Percentiles rank a stretch among this genome's conserved stretches.
phyloP scores from a whole-genome alignment of 139 green algal species.

The Asterochloris erici region DNA sequence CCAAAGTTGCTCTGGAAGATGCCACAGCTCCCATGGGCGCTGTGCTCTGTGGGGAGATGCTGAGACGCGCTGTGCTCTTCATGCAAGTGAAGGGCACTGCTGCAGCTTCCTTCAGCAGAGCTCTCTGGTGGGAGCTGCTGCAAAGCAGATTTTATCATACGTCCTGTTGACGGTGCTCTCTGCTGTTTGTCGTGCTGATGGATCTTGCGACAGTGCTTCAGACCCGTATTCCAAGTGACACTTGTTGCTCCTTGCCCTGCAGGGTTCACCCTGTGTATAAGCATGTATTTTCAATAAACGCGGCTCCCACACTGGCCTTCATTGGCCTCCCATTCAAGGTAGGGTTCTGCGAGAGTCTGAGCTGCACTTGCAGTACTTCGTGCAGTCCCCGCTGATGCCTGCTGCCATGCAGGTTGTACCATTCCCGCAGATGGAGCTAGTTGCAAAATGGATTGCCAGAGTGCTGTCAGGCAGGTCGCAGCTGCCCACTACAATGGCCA shows the following conservation, averaged over 20 bases:
- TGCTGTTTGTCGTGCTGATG: background rate
- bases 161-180: background rate
- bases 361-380: background rate
- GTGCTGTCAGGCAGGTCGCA: slow-evolving; percentile 32
- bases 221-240: background rate
- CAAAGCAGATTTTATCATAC: background rate
- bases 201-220: background rate
- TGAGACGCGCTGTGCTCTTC: background rate
- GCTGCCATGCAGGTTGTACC: slow-evolving; percentile 31
- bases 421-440: slow-evolving; percentile 60
- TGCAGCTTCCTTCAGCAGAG: background rate
- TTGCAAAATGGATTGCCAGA: slow-evolving; percentile 41
- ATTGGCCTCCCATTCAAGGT: slow-evolving; percentile 64
- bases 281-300: slow-evolving; percentile 52
- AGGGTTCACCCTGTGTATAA: slow-evolving; percentile 56
- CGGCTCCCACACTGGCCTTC: slow-evolving; percentile 59
- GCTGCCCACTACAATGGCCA: slow-evolving; percentile 19
- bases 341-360: slow-evolving; percentile 15
- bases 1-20: background rate
- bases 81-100: background rate
- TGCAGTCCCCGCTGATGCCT: background rate
- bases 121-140: background rate
- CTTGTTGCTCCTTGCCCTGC: background rate
- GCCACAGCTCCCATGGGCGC: background rate
- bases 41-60: background rate